Percentiles rank a stretch among this genome's conserved stretches.
phyloP scores from a whole-genome alignment of 139 green algal species.

The Chlorella sorokiniana region DNA sequence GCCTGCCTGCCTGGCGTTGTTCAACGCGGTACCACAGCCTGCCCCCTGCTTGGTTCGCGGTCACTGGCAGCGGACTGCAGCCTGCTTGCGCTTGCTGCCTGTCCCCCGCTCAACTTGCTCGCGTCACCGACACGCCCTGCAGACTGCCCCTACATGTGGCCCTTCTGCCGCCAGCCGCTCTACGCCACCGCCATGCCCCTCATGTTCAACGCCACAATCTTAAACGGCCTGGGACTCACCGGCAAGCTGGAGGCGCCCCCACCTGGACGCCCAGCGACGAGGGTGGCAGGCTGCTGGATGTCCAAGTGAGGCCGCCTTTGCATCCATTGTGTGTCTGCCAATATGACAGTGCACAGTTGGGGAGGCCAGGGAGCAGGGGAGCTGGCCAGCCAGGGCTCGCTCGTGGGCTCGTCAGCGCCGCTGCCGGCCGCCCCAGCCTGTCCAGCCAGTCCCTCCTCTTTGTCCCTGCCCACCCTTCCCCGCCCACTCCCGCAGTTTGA shows the following conservation, averaged over 20 bases:
- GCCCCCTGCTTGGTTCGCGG: no score
- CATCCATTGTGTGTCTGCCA: background rate
- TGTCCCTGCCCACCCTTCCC: background rate
- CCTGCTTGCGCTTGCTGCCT: no score
- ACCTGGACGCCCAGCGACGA: constrained; percentile 63
- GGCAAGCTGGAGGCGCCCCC: constrained; percentile 65
- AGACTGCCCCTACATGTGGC: constrained; percentile 97
- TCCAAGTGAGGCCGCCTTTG: constrained; percentile 42
- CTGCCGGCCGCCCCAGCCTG: no score
- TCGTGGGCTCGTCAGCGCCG: no score
- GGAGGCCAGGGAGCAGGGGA: no score
- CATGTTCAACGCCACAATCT: constrained; percentile 95
- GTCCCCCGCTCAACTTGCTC: no score
- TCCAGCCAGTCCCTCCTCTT: background rate
- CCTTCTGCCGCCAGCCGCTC: constrained; percentile 86
- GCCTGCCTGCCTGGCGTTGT: background rate
- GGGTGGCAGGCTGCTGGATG: constrained; percentile 75
- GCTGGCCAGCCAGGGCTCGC: no score
- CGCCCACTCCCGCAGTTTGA: constrained; percentile 12
- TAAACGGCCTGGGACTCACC: constrained; percentile 93
- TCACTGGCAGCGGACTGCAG: no score
- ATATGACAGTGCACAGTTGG: no score
- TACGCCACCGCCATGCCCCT: constrained; percentile 83
- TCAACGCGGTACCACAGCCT: no score
- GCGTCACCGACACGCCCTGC: background rate